Evolutionary conservation across 805 yeast genomes (phyloP).

Genomic region (Ogataea populi-albae): DNA sequence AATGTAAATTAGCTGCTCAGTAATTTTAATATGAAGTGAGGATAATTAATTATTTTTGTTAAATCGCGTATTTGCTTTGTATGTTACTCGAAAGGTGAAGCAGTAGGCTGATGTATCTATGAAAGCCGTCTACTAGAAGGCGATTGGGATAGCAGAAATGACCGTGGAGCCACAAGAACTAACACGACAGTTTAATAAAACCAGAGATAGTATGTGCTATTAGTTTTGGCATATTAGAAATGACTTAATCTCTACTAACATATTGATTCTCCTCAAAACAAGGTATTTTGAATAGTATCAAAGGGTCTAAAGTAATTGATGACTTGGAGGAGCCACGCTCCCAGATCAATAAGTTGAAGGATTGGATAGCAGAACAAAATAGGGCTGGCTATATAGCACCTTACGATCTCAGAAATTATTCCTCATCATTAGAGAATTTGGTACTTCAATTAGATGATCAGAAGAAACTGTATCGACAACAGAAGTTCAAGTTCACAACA

Average conservation of each 20-base stretch:
- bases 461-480: conserved; percentile 13
- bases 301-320: neutral
- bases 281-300: conserved; percentile 6
- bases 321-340: conserved; percentile 8
- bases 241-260: too few species aligned
- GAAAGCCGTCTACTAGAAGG: too few species aligned
- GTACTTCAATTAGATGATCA: conserved; percentile 20
- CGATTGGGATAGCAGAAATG: neutral
- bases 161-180: neutral
- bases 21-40: too few species aligned
- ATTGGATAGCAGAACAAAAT: conserved; percentile 17
- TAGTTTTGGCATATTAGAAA: too few species aligned
- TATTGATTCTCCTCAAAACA: too few species aligned
- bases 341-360: conserved; percentile 16
- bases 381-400: conserved; percentile 19
- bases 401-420: conserved; percentile 25
- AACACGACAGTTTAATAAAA: neutral
- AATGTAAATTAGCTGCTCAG: too few species aligned
- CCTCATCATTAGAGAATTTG: conserved; percentile 18
- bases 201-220: neutral
- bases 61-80: too few species aligned
- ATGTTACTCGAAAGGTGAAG: too few species aligned
- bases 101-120: too few species aligned
- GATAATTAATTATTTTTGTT: too few species aligned
- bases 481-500: conserved; percentile 25